Evolutionary conservation across 2,329 filamentous ascomycete species (phyloP).

Genomic region (Pyrenochaeta sp.): DNA sequence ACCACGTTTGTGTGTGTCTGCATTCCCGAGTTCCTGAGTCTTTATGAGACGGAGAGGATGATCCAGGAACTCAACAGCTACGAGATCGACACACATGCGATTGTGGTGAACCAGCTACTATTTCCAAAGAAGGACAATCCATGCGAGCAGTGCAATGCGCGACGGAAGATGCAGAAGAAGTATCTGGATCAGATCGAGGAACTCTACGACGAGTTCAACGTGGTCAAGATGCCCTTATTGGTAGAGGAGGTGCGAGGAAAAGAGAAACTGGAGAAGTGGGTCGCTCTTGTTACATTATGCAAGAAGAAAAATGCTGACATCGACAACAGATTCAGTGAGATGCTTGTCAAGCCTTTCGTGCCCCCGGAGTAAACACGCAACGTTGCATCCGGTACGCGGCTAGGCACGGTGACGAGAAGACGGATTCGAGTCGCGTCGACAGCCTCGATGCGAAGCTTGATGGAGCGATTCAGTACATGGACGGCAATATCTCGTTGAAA

Average conservation of each 20-base stretch:
- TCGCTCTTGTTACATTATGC: slow-evolving; percentile 9
- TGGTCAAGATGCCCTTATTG: slow-evolving; percentile 96
- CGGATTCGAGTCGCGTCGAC: background rate
- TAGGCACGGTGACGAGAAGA: background rate
- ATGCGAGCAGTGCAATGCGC: slow-evolving; percentile 94
- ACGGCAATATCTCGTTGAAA: background rate
- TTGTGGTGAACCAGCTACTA: slow-evolving; percentile 97
- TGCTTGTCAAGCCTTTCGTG: slow-evolving; percentile 79
- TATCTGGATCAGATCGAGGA: slow-evolving; percentile 99
- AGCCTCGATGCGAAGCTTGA: background rate
- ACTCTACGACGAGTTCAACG: slow-evolving; percentile 98
- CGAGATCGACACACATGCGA: slow-evolving; percentile 94
- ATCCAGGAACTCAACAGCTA: slow-evolving; percentile 96
- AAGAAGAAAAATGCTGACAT: slow-evolving; percentile 14
- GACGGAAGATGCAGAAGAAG: slow-evolving; percentile 99
- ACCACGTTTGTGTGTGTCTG: slow-evolving; percentile 99
- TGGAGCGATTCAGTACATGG: slow-evolving; percentile 5
- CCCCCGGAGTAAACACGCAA: slow-evolving; percentile 61
- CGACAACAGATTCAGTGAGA: slow-evolving; percentile 72
- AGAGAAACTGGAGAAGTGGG: slow-evolving; percentile 82
- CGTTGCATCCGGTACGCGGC: background rate
- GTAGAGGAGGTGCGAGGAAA: slow-evolving; percentile 96
- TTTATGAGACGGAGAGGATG: slow-evolving; percentile 99
- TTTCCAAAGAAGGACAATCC: slow-evolving; percentile 86
- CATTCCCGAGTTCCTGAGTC: slow-evolving; percentile 93